A percentile compares a stretch with the other conserved stretches of the same genome.
These are phyloP conservation scores for Melampsora abietis-canadensis DNA, from an alignment of 1,284 basidiomycete species.

Conservation along the genomic window DNA sequence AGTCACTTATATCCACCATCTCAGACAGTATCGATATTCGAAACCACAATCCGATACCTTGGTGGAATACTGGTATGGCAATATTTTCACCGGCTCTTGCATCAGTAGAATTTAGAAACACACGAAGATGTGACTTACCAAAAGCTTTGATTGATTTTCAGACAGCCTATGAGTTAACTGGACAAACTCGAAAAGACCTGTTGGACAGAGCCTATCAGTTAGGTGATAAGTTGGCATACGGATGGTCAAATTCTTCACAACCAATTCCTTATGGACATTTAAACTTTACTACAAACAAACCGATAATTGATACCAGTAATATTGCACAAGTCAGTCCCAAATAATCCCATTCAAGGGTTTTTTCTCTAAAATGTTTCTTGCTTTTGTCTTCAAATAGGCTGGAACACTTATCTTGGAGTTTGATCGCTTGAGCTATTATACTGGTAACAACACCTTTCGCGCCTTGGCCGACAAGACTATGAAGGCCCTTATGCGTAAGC, in stretches of 20 bases:
- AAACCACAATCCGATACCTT: constrained; percentile 40
- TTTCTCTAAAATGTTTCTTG: too few species aligned
- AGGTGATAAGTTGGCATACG: constrained; percentile 12
- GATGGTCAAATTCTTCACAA: constrained; percentile 24
- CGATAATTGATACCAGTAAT: not conserved
- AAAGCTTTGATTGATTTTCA: not conserved
- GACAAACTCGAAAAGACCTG: constrained; percentile 9
- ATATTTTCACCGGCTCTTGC: not conserved
- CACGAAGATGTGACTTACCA: too few species aligned
- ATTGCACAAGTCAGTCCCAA: not conserved
- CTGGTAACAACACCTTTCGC: constrained; percentile 20
- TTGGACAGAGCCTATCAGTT: constrained; percentile 28
- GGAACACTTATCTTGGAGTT: constrained; percentile 39
- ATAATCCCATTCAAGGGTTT: too few species aligned
- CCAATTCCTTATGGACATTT: constrained; percentile 26
- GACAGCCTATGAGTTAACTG: constrained; percentile 41
- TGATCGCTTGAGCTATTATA: constrained; percentile 39
- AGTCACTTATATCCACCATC: too few species aligned
- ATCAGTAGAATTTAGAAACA: too few species aligned
- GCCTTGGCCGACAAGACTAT: constrained; percentile 23
- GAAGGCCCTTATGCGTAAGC: constrained; percentile 27
- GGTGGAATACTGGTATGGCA: constrained; percentile 34
- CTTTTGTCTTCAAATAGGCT: constrained; percentile 5
- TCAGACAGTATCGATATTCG: constrained; percentile 25
- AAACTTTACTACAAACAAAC: constrained; percentile 24